phyloP scores from a whole-genome alignment of 2,329 filamentous ascomycete species.

The Diaporthe citrichinensis region DNA sequence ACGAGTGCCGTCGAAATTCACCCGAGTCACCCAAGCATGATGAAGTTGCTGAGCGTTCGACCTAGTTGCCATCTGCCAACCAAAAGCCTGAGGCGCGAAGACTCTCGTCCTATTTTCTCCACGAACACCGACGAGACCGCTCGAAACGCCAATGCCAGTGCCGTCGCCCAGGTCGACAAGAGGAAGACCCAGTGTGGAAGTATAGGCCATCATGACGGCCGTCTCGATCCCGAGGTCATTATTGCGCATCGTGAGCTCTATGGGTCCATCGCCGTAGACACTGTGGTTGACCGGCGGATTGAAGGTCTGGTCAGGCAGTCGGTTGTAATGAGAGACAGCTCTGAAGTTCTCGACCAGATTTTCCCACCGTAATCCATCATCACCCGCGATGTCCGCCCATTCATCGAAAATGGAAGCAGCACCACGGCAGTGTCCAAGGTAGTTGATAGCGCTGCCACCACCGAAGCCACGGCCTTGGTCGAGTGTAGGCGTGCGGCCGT shows the following conservation, averaged over 20 bases:
- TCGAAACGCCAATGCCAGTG: background rate
- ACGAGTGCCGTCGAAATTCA: background rate
- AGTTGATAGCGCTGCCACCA: background rate
- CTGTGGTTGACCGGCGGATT: background rate
- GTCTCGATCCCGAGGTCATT: conserved; percentile 6
- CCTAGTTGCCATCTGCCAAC: background rate
- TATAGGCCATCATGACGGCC: conserved; percentile 4
- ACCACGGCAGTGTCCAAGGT: background rate
- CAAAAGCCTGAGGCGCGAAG: conserved; percentile 6
- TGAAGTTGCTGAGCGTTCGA: conserved; percentile 12
- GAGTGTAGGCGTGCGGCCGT: background rate
- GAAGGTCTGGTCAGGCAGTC: conserved; percentile 1
- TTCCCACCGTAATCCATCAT: background rate
- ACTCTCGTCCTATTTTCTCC: background rate
- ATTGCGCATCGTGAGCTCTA: conserved; percentile 3
- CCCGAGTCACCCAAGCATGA: conserved; percentile 3
- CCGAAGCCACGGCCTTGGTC: conserved; percentile 10
- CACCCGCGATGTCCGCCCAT: background rate
- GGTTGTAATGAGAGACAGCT: background rate
- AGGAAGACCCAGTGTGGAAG: background rate
- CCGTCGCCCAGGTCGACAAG: conserved; percentile 1
- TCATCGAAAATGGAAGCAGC: conserved; percentile 10
- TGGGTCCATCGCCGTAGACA: background rate
- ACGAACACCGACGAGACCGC: background rate
- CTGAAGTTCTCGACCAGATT: conserved; percentile 4